Base-by-base conservation (phyloP, 1,284 basidiomycete genomes). In the Cryptococcus sp. region DNA sequence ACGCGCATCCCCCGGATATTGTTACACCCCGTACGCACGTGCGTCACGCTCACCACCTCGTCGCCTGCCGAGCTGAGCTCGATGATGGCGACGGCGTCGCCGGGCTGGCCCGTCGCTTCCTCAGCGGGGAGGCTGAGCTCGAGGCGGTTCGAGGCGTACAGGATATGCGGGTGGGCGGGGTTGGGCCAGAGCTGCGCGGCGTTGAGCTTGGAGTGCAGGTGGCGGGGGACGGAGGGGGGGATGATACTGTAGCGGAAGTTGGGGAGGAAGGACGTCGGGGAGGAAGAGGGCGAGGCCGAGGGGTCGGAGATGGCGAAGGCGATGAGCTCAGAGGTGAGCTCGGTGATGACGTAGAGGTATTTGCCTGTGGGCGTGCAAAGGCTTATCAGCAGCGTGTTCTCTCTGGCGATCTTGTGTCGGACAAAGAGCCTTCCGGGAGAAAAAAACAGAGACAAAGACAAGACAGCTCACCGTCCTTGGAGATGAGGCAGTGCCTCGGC, bases 61-160 rank as follows among this genome's bases (percentile, higher is more conserved):
- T 47, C 54, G 4, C 68, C 69, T 23, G 58, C 62, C 23, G 57
- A 55, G 28, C 42, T 49, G 28, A 75, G 66, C 13, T 61, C 61
- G 28, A 74, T 46, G 16, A 78, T 62, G 8, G 72, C 71, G 7
- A 78, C 62, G 0, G 71, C 65, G 58, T 78, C 76, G 9, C 76
- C 76, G 18, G 47, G 50, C n/a, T 67, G 54, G n/a, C 59, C 59
- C 16, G 54, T 50, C 37, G 63, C 61, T 43, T 69, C 59, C 28
- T 67, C 60, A 45, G 64, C 57, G 8, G 54, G 37, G 24, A 70
- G 57, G 40, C 68, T 62, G 48, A 71, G 62, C 56, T 76, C 71
- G 37, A 65, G 64, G n/a, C 76, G 66, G 63, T 78, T 78, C 20
- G 72, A 72, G 5, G 71, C 73, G 65, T 74, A 77, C 1, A 77